Conservation (phyloP, 2,329 filamentous ascomycete species). For the Endocalyx cinctus region DNA sequence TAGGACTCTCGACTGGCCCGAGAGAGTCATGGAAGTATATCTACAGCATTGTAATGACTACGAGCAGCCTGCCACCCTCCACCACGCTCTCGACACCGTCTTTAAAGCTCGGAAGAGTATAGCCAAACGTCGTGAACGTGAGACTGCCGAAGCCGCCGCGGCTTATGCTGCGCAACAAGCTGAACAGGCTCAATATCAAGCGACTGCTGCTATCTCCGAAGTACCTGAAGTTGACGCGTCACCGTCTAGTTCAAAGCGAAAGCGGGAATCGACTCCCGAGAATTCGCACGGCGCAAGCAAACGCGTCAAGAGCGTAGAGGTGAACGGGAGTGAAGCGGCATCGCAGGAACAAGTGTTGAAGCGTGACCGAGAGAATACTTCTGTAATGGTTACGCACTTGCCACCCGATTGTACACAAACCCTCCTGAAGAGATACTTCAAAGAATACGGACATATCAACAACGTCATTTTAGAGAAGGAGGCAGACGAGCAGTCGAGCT, state of each 20-base stretch:
- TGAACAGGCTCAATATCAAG: constrained; percentile 30
- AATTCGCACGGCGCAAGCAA: constrained; percentile 61
- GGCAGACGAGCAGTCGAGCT: constrained; percentile 53
- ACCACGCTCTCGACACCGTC: constrained; percentile 68
- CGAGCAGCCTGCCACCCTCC: constrained; percentile 71
- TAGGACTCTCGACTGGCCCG: constrained; percentile 68
- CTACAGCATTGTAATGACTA: constrained; percentile 84
- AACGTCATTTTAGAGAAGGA: constrained; percentile 66
- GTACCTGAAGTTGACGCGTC: too few species aligned
- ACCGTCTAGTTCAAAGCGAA: constrained; percentile 59
- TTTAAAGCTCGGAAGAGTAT: constrained; percentile 64
- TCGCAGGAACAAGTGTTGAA: constrained; percentile 46
- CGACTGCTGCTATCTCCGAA: neutral
- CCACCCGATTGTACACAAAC: constrained; percentile 65
- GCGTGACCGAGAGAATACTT: constrained; percentile 86
- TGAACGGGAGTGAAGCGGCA: constrained; percentile 24
- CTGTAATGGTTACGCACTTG: constrained; percentile 74
- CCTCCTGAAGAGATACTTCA: constrained; percentile 83
- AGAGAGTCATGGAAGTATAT: constrained; percentile 70
- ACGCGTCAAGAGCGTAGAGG: constrained; percentile 52
- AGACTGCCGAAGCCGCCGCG: constrained; percentile 57
- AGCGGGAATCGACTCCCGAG: constrained; percentile 61
- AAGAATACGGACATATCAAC: constrained; percentile 81
- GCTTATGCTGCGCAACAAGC: constrained; percentile 37
- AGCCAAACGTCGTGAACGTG: constrained; percentile 58